Evolutionary conservation across 2,329 filamentous ascomycete genomes (phyloP), one percentile per base, ranked within the genome.

Genomic region (Ploettnerulaceae sp.): DNA sequence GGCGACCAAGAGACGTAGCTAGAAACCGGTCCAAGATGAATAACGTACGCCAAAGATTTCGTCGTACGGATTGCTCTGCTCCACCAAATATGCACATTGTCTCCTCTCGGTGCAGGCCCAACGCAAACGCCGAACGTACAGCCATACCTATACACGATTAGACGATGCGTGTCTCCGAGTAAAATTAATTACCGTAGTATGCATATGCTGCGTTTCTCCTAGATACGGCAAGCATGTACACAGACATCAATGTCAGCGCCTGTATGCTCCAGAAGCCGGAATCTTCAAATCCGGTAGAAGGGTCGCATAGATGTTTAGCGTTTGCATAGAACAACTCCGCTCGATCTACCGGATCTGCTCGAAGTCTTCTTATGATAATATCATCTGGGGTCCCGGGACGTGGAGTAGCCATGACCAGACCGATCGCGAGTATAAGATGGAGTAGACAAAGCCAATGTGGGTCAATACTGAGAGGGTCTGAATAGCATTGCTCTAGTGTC

Each of bases 191-290:
- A 74, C 81, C 80, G 37, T 77, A 71, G 48, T 82, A 79, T 12
- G 73, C 71, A 63, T 81, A 82, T 0, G 82, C 77, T 4, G 77
- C 74, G 54, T 84, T 84, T 12, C 78, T 69, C 61, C 76, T 81
- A 1, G 79, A 79, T 11, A 79, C 71, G 2, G 74, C 70, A 12
- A 85, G 64, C 73, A 76, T 79, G 57, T 83, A 86, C 2, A 83
- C 63, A 0, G 80, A 72, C 75, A 84, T 83, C 26, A 86, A 64
- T 0, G 77, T 65, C 33, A 84, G 65, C 2, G 79, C 78, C 57
- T 84, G 80, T 36, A 85, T 72, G 9, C 77, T 78, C 76, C 79
- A 82, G 48, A 84, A 75, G 45, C 81, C 75, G 17, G 74, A 76
- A 56, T 82, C 76, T 57, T 83, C 79, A 37, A 82, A 74, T 0